Base-by-base conservation (phyloP, 441 rosid species). In the Syzygium malaccense region DNA sequence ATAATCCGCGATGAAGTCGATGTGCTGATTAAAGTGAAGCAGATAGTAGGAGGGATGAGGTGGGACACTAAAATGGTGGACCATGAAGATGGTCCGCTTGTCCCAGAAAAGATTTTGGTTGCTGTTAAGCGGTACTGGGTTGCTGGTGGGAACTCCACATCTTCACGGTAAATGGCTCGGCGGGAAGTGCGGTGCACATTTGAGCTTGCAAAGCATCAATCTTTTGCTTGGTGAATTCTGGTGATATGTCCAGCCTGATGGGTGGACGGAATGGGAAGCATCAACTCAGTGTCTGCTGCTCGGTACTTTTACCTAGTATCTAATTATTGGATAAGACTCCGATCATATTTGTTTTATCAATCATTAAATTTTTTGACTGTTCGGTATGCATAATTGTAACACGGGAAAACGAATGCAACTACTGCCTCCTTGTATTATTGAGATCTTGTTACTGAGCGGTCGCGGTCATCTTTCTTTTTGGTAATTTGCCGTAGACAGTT, bases 91-190 rank as follows among this genome's bases (percentile, higher is more conserved):
- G 97, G 96, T 57, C 97, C 97, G 84, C 91, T 95, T 54, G 94
- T 94, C 87, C 92, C 95, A 0, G 96, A 93, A 90, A 95, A 95
- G 92, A 92, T 94, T 87, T 90, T 95, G 92, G 90, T 95, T 30
- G 97, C 96, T 4, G 96, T 95, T 87, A 94, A 95, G 93, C 96
- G 93, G 89, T 95, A 95, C 83, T 95, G 97, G 97, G 96, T 94
- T 56, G 92, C 93, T 1, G 93, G 90, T 37, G 94, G 92, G 51
- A 97, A 97, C 93, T 91, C 96, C 56, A 95, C 99, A 68, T 91
- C 96, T 3, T 2, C 94, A 19, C 90, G 90, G 91, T 96, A 92
- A 94, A 30, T 9, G 49, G 30, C n/a, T n/a, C 19, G 17, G 48
- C 45, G 55, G 89, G 62, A 66, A 87, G 45, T 48, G 51, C 19